These are phyloP conservation scores for Sugiyamaella neomexicana DNA, from an alignment of 1,139 yeast species.

Conservation along the genomic window DNA sequence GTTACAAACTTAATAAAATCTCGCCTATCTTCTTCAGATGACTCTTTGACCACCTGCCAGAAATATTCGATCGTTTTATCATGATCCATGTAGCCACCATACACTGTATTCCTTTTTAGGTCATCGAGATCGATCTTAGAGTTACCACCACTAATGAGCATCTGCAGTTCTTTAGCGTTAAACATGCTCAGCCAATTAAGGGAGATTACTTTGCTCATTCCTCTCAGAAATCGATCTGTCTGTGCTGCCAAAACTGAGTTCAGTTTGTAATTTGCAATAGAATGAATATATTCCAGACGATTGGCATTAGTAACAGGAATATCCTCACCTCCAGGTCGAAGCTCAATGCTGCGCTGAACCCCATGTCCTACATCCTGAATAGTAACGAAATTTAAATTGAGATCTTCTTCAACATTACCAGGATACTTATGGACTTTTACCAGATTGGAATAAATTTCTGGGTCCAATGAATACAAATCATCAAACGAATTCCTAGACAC, in stretches of 20 bases:
- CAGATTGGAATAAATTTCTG: constrained; percentile 63
- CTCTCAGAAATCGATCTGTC: constrained; percentile 64
- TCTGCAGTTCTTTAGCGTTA: constrained; percentile 78
- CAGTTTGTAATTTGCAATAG: constrained; percentile 75
- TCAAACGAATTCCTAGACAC: constrained; percentile 60
- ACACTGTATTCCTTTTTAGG: constrained; percentile 59
- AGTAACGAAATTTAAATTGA: constrained; percentile 68
- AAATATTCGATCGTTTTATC: constrained; percentile 57
- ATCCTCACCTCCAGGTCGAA: constrained; percentile 60
- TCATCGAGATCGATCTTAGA: constrained; percentile 69
- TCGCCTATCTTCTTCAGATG: constrained; percentile 59
- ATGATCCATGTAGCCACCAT: constrained; percentile 63
- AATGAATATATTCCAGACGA: constrained; percentile 71
- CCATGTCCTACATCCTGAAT: constrained; percentile 48
- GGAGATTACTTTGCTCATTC: constrained; percentile 66
- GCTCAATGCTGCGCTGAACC: constrained; percentile 50
- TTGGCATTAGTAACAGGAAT: constrained; percentile 60
- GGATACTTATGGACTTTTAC: constrained; percentile 60
- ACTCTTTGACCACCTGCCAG: constrained; percentile 76
- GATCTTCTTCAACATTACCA: constrained; percentile 54
- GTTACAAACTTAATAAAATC: constrained; percentile 82
- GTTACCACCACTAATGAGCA: constrained; percentile 81
- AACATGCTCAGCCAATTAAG: constrained; percentile 82
- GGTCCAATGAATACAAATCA: constrained; percentile 72
- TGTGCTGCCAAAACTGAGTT: constrained; percentile 63